phyloP scores from a whole-genome alignment of 1,139 yeast species.

The Spathaspora jeffriesii region DNA sequence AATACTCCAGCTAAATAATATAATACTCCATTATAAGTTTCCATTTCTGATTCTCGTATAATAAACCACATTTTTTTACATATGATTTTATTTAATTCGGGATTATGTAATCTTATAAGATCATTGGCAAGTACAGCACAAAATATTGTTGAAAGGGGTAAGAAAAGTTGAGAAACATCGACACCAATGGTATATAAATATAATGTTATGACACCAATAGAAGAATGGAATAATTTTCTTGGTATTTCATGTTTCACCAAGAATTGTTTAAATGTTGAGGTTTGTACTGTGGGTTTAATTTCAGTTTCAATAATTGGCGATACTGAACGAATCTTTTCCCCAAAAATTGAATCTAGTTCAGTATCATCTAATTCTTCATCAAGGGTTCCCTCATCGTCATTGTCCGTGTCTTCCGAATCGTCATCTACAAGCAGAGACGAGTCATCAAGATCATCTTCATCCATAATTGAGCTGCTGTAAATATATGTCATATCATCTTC shows the following conservation, averaged over 20 bases:
- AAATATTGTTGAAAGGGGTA: slow-evolving; percentile 57
- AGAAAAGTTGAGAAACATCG: slow-evolving; percentile 55
- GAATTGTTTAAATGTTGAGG: slow-evolving; percentile 43
- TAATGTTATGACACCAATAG: slow-evolving; percentile 81
- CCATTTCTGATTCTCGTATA: slow-evolving; percentile 79
- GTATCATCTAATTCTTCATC: slow-evolving; percentile 11
- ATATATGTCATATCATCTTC: slow-evolving; percentile 40
- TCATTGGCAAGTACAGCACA: slow-evolving; percentile 63
- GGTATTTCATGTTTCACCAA: slow-evolving; percentile 84
- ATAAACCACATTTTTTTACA: slow-evolving; percentile 72
- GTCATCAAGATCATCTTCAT: slow-evolving; percentile 18
- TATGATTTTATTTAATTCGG: slow-evolving; percentile 61
- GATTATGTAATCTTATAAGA: slow-evolving; percentile 61
- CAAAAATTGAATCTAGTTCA: slow-evolving; percentile 3
- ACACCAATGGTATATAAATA: slow-evolving; percentile 69
- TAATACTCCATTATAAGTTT: slow-evolving; percentile 75
- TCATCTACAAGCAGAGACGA: slow-evolving; percentile 12
- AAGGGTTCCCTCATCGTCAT: slow-evolving; percentile 12
- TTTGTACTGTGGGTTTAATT: background rate
- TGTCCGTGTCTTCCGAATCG: slow-evolving; percentile 12
- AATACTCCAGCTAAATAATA: slow-evolving; percentile 83
- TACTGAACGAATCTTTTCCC: slow-evolving; percentile 2
- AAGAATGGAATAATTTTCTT: slow-evolving; percentile 82
- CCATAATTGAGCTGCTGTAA: slow-evolving; percentile 23
- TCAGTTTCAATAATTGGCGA: background rate